A percentile compares a stretch with the other conserved stretches of the same genome.
Evolutionary conservation across 371 early-diverging fungal species (phyloP).

Genomic region (Rhizopus delemar): DNA sequence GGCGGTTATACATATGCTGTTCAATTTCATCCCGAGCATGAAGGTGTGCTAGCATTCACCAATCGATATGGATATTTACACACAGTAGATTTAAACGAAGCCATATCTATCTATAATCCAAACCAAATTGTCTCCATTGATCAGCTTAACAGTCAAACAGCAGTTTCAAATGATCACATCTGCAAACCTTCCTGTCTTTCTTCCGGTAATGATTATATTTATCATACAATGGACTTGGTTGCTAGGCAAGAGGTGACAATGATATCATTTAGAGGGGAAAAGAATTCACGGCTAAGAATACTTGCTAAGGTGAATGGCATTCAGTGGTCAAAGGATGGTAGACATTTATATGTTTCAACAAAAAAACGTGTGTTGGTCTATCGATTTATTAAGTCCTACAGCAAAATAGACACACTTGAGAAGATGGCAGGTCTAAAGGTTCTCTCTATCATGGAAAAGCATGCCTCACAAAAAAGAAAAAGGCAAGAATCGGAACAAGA

Average conservation of each 20-base stretch:
- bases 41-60: conserved; percentile 53
- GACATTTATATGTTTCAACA: conserved; percentile 55
- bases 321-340: conserved; percentile 59
- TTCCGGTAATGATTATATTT: conserved; percentile 1
- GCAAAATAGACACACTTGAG: conserved; percentile 13
- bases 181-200: conserved; percentile 6
- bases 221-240: conserved; percentile 23
- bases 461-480: not conserved
- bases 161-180: conserved; percentile 3
- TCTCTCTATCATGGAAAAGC: conserved; percentile 5
- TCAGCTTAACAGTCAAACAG: conserved; percentile 4
- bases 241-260: conserved; percentile 59
- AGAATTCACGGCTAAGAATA: conserved; percentile 48
- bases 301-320: conserved; percentile 60
- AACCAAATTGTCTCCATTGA: not conserved
- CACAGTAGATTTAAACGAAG: conserved; percentile 51
- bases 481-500: not conserved
- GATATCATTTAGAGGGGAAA: conserved; percentile 61
- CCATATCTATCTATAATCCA: conserved; percentile 2
- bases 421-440: conserved; percentile 14
- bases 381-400: conserved; percentile 32
- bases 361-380: conserved; percentile 58
- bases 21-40: conserved; percentile 56
- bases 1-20: conserved; percentile 56
- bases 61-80: conserved; percentile 65